Base-by-base conservation (phyloP, 2,329 filamentous ascomycete species). In the Lecanicillium sp. region DNA sequence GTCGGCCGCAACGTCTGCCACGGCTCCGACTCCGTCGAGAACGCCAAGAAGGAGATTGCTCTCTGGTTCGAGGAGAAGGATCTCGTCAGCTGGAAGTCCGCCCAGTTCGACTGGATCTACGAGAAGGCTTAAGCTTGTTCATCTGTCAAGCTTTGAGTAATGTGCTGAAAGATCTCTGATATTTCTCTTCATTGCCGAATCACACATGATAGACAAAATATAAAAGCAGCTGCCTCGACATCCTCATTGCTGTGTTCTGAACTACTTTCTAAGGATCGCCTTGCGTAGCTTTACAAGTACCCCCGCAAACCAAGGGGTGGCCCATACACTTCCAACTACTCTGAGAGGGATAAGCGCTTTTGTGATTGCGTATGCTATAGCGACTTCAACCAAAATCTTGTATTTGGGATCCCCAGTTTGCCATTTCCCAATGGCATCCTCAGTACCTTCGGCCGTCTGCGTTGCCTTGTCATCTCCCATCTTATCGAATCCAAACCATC, bases 11-110 rank as follows among this genome's bases (percentile, higher is more conserved):
- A 98, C 81, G 90, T 97, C 77, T 97, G 91, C 87, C 93, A 98
- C 84, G 93, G 93, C 70, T 96, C 90, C 73, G 93, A 98, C 82
- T 84, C 80, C 69, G 91, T 98, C 74, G 93, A 98, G 84, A 95
- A 83, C 78, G 93, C 93, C 75, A 83, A 97, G 86, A 96, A 97
- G 87, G 93, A 98, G 81, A 98, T 98, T 69, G 86, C 85, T 65
- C 84, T 97, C 69, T 98, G 93, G 93, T 98, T 98, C 87, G 84
- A 86, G 74, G 77, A 87, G 60, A 83, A 82, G 61, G 93, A 97
- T 73, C 69, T 95, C 66, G 73, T 89, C 73, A 78, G 68, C 74
- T 97, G 87, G 83, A 91, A 93, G 81, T 77, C 78, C 60, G 78
- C 87, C 68, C 80, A 87, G 75, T 81, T 86, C 74, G 82, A 87